phyloP scores from a whole-genome alignment of 106 monocot genomes.

The Narthecium ossifragum region DNA sequence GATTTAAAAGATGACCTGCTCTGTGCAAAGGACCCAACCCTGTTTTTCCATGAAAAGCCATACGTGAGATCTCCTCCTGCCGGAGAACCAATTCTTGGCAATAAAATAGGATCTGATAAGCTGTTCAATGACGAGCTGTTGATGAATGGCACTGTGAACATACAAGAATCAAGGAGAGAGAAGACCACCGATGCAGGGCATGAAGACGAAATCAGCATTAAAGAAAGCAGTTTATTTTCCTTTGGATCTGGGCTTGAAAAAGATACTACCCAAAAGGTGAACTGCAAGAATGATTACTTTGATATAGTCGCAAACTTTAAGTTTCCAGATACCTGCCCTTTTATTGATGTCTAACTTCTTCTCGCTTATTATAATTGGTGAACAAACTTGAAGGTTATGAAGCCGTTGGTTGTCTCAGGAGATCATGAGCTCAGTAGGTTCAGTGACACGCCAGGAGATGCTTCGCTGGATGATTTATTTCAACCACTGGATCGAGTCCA shows the following conservation, averaged over 20 bases:
- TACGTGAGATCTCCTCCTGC: constrained; percentile 20
- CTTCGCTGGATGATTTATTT: constrained; percentile 90
- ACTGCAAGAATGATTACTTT: not conserved
- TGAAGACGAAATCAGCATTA: constrained; percentile 25
- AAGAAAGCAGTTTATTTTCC: constrained; percentile 61
- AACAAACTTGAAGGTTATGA: constrained; percentile 29
- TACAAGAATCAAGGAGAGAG: constrained; percentile 9
- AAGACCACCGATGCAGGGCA: constrained; percentile 14
- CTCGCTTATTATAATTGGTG: constrained; percentile 5
- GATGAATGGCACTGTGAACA: constrained; percentile 22
- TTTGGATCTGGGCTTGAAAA: constrained; percentile 56
- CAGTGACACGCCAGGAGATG: constrained; percentile 88
- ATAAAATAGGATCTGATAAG: constrained; percentile 12
- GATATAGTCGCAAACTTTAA: not conserved
- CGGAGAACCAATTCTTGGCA: constrained; percentile 16
- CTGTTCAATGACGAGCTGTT: constrained; percentile 15
- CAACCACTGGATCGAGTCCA: constrained; percentile 50
- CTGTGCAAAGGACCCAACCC: constrained; percentile 65
- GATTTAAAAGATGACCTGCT: constrained; percentile 31
- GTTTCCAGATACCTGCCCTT: not conserved
- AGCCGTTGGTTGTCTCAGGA: constrained; percentile 26
- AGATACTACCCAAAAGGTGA: constrained; percentile 47
- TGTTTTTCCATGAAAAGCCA: constrained; percentile 66
- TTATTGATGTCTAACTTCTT: not conserved
- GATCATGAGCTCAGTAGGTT: constrained; percentile 65